Conservation (phyloP, 164 flowering plant species). For the Stephania yunnanensis region DNA sequence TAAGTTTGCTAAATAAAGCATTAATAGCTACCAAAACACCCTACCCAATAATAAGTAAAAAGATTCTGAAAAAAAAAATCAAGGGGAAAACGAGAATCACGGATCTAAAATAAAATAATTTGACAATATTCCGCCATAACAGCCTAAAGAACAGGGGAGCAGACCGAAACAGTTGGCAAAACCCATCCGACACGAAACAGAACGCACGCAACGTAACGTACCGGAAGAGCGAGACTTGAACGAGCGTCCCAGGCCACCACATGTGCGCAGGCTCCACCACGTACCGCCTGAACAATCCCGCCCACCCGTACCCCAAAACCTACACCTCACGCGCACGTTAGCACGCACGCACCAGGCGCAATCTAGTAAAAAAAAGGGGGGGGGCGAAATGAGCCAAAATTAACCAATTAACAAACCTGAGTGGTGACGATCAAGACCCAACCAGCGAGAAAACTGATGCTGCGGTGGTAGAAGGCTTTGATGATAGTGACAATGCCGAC, state of each 20-base stretch:
- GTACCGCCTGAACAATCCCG: constrained; percentile 43
- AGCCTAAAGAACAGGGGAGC: not conserved
- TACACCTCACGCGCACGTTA: constrained; percentile 13
- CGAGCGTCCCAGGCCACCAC: constrained; percentile 60
- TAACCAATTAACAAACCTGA: constrained; percentile 32
- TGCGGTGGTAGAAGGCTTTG: constrained; percentile 53
- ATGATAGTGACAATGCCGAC: constrained; percentile 52
- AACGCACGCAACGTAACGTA: constrained; percentile 5
- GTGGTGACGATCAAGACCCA: constrained; percentile 71
- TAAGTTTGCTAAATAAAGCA: too few relatives aligned
- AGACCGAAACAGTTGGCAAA: not conserved
- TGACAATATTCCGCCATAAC: not conserved
- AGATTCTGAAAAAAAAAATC: too few relatives aligned
- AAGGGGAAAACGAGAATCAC: too few relatives aligned
- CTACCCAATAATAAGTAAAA: too few relatives aligned
- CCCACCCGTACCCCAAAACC: constrained; percentile 65
- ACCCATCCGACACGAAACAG: not conserved
- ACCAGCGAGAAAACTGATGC: constrained; percentile 48
- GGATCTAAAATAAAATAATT: too few relatives aligned
- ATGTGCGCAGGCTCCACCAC: constrained; percentile 60
- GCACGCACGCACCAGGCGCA: not conserved
- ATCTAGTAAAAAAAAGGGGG: not conserved
- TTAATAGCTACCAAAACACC: too few relatives aligned
- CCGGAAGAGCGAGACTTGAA: constrained; percentile 58
- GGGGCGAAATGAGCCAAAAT: too few relatives aligned